Percentiles rank a stretch among this genome's conserved stretches.
These are phyloP conservation scores for Fraxinus latifolia DNA, from an alignment of 305 asterid species.

Conservation along the genomic window DNA sequence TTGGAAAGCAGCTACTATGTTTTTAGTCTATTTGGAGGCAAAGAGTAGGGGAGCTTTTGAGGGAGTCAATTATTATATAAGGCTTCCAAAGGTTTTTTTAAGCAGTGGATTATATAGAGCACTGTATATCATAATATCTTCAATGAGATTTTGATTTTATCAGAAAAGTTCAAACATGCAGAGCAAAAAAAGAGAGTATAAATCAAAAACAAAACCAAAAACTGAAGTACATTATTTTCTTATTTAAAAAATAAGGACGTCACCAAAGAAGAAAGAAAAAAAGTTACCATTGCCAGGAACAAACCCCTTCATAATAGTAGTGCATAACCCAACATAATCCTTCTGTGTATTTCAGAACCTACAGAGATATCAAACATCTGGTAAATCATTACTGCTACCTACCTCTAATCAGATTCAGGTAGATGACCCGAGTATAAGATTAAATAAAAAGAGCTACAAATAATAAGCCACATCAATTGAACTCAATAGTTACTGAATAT, in stretches of 20 bases:
- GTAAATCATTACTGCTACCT: neutral
- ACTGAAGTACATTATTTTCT: neutral
- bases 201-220: neutral
- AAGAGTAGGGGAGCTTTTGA: neutral
- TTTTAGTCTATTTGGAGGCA: slow-evolving; percentile 5
- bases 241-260: slow-evolving; percentile 2
- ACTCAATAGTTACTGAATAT: neutral
- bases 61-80: neutral
- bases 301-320: slow-evolving; percentile 95
- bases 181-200: neutral
- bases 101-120: neutral
- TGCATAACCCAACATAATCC: slow-evolving; percentile 99
- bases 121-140: neutral
- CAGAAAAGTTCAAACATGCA: neutral
- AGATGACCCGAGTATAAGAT: neutral
- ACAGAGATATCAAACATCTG: slow-evolving; percentile 25
- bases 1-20: neutral
- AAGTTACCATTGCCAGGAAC: slow-evolving; percentile 94
- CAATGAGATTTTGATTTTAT: neutral
- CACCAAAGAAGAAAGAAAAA: slow-evolving; percentile 18
- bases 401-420: neutral
- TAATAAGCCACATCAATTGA: neutral
- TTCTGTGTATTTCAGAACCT: slow-evolving; percentile 84
- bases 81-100: neutral
- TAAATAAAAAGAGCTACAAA: neutral